Evolutionary conservation across 2,329 filamentous ascomycete genomes (phyloP).

Genomic region (Teratosphaeria zuluensis): DNA sequence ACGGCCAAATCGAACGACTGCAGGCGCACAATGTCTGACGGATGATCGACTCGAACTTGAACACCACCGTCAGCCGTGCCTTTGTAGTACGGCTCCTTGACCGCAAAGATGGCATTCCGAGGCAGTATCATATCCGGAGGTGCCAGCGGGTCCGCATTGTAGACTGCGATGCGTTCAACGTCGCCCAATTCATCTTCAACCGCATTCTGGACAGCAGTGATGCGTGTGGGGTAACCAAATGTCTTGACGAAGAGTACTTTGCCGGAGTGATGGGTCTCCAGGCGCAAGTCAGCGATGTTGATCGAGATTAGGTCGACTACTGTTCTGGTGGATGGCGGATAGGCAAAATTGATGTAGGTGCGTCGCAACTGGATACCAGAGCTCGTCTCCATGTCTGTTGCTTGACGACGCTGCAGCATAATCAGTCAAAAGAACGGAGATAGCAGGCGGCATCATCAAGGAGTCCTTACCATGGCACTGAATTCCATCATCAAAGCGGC

Average conservation of each 20-base stretch:
- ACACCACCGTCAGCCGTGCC: conserved; percentile 5
- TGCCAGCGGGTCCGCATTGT: conserved; percentile 3
- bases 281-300: conserved; percentile 10
- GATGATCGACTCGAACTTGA: conserved; percentile 18
- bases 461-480: background rate
- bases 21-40: conserved; percentile 14
- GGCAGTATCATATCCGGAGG: conserved; percentile 6
- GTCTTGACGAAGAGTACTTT: conserved; percentile 10
- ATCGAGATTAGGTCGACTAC: conserved; percentile 10
- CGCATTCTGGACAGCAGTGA: conserved; percentile 6
- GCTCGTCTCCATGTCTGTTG: background rate
- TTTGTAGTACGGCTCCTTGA: conserved; percentile 22
- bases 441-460: background rate
- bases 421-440: background rate
- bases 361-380: background rate
- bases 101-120: conserved; percentile 9
- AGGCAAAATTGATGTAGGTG: conserved; percentile 9
- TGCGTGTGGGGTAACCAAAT: conserved; percentile 7
- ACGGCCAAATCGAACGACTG: conserved; percentile 2
- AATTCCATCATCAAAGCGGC: background rate
- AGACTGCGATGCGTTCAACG: conserved; percentile 21
- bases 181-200: conserved; percentile 29
- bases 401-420: background rate
- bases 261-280: conserved; percentile 15
- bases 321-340: conserved; percentile 12